These are phyloP conservation scores for Morella rubra DNA, from an alignment of 306 rosid genomes.

Conservation along the genomic window DNA sequence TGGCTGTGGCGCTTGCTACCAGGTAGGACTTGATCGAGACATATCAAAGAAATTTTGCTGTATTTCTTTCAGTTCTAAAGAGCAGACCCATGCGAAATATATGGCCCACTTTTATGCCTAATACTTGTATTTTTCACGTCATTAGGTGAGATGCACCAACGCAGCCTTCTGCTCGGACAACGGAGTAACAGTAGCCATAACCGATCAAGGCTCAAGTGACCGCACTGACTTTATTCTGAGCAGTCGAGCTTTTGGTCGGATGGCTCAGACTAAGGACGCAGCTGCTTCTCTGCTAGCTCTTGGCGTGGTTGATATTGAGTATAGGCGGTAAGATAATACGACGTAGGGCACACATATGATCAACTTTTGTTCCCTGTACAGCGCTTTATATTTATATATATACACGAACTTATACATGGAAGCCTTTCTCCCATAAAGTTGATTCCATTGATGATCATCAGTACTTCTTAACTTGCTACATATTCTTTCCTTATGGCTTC, in stretches of 20 bases:
- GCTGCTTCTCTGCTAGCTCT: constrained; percentile 51
- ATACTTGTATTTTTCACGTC: constrained; percentile 1
- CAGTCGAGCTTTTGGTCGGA: constrained; percentile 56
- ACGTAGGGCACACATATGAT: not conserved
- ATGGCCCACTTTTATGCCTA: not conserved
- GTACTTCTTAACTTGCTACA: not conserved
- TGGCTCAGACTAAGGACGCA: constrained; percentile 67
- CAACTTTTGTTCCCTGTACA: no score
- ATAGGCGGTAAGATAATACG: constrained; percentile 55
- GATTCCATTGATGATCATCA: not conserved
- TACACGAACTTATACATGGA: no score
- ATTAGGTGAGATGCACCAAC: constrained; percentile 71
- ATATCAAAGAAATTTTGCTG: not conserved
- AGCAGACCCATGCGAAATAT: not conserved
- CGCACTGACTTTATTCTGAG: constrained; percentile 75
- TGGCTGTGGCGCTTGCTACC: constrained; percentile 97
- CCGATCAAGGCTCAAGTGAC: constrained; percentile 70
- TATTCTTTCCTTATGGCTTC: not conserved
- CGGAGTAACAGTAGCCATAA: constrained; percentile 69
- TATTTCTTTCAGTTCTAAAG: not conserved
- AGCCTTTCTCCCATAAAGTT: no score
- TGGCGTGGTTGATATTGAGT: constrained; percentile 68
- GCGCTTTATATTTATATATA: no score
- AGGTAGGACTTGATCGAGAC: constrained; percentile 41
- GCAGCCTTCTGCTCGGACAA: constrained; percentile 62